Evolutionary conservation across 768 basidiomycete genomes (phyloP), one percentile per base, ranked within the genome.

Genomic region (Lactarius quietus): DNA sequence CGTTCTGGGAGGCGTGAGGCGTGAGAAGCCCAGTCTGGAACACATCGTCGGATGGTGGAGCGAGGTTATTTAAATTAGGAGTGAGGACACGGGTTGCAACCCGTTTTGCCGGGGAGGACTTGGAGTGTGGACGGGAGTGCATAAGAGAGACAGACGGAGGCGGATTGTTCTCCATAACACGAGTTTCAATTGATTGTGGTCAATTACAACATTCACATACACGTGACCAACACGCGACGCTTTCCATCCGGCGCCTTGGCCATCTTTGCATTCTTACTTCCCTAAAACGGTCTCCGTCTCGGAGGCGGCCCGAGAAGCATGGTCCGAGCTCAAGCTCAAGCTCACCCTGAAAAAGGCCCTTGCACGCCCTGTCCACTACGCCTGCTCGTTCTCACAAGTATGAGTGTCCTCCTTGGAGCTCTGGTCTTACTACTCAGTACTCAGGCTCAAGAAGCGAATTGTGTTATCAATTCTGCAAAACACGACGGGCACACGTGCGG

Each of bases 11-110:
- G 0, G 63, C 23, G 28, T 65, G 69, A 4, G 63, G 68, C 3
- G 68, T 68, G 43, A 64, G 61, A 7, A 68, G 67, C 29, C 69
- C 69, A 0, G 63, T 62, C 23, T 61, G 29, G 61, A 68, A 62
- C 31, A 53, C 31, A 41, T 68, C 57, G 31, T 64, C 55, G 1
- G 48, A 31, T 7, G 55, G 55, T 23, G 39, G 31, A 4, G 9
- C 1, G n/a, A n/a, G 18, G 2, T 48, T 29, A 12, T 68, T 63
- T 26, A 36, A 29, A 6, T 66, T 63, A n/a, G 69, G 64, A 18
- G 64, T 43, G 38, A 65, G 69, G n/a, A 69, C 20, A 15, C 58
- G 54, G 12, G 60, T 55, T 18, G 55, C 20, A 43, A 54, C 60
- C 3, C 59, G 59, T 38, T 59, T 69, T 5, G 20, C 6, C 3